Percentiles rank a stretch among this genome's conserved stretches.
phyloP scores from a whole-genome alignment of 1,139 yeast species.

The Candida neerlandica region DNA sequence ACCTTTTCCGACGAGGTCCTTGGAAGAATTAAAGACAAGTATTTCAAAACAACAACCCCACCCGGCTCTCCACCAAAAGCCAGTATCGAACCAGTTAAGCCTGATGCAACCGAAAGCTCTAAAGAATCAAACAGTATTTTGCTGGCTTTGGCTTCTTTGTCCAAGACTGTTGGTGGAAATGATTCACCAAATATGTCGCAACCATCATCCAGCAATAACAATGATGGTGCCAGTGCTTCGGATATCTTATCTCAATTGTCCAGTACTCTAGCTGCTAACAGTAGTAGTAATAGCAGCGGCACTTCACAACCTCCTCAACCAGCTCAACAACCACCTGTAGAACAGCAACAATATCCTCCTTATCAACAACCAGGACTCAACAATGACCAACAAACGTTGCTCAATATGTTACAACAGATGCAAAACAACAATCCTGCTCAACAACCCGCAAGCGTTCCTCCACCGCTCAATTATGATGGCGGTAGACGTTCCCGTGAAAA shows the following conservation, averaged over 20 bases:
- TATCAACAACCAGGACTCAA: constrained; percentile 23
- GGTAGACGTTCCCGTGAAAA: constrained; percentile 41
- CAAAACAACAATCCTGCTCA: constrained; percentile 23
- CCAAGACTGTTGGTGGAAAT: constrained; percentile 28
- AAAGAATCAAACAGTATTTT: constrained; percentile 61
- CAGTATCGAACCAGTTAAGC: constrained; percentile 27
- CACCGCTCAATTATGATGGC: constrained; percentile 21
- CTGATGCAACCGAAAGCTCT: constrained; percentile 23
- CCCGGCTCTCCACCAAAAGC: constrained; percentile 52
- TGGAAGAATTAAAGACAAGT: constrained; percentile 57
- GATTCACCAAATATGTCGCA: constrained; percentile 17
- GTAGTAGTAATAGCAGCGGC: constrained; percentile 14
- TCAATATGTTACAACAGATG: constrained; percentile 50
- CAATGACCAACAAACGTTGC: constrained; percentile 30
- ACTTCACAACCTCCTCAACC: constrained; percentile 15
- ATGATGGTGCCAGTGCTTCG: constrained; percentile 27
- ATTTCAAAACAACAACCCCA: constrained; percentile 61
- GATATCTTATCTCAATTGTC: constrained; percentile 49
- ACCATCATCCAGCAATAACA: constrained; percentile 13
- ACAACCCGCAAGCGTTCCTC: constrained; percentile 25
- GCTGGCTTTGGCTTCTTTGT: constrained; percentile 65
- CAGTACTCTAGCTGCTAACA: constrained; percentile 26
- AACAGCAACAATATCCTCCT: constrained; percentile 17
- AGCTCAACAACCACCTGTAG: constrained; percentile 14
- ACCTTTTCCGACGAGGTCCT: constrained; percentile 68